These are phyloP conservation scores for Coemansia pectinata DNA, from an alignment of 192 early-diverging fungal species.

Conservation along the genomic window DNA sequence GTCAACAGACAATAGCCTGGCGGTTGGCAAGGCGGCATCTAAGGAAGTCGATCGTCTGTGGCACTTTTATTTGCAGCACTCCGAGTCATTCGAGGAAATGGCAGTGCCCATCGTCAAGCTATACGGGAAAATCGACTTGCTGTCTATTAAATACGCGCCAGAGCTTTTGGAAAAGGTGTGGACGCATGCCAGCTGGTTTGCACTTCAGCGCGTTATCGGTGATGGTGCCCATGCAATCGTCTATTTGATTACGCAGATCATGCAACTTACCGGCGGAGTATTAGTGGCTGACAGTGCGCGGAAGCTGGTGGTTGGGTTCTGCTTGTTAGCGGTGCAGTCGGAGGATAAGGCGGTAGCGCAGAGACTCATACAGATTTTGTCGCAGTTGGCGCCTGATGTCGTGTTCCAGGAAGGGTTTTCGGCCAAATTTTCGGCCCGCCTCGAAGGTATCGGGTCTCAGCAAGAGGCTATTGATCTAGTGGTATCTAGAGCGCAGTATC, in stretches of 20 bases:
- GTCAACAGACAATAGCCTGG: background rate
- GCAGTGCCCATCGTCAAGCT: slow-evolving; percentile 34
- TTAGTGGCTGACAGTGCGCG: slow-evolving; percentile 6
- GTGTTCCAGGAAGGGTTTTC: slow-evolving; percentile 42
- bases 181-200: slow-evolving; percentile 54
- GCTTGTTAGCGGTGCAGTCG: slow-evolving; percentile 32
- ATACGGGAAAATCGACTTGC: slow-evolving; percentile 31
- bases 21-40: slow-evolving; percentile 34
- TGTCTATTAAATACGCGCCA: slow-evolving; percentile 26
- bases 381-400: slow-evolving; percentile 34
- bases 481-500: slow-evolving; percentile 34
- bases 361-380: slow-evolving; percentile 30
- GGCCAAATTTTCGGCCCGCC: slow-evolving; percentile 18
- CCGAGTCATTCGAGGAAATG: slow-evolving; percentile 28
- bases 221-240: slow-evolving; percentile 26
- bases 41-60: slow-evolving; percentile 46
- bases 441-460: slow-evolving; percentile 28
- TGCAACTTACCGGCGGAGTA: slow-evolving; percentile 9
- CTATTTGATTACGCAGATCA: slow-evolving; percentile 24
- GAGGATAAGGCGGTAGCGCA: slow-evolving; percentile 22
- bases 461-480: slow-evolving; percentile 34
- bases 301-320: slow-evolving; percentile 37
- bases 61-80: slow-evolving; percentile 51
- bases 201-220: slow-evolving; percentile 28
- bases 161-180: slow-evolving; percentile 35